phyloP scores from a whole-genome alignment of 768 basidiomycete genomes.

The Pulveroboletus sp. region DNA sequence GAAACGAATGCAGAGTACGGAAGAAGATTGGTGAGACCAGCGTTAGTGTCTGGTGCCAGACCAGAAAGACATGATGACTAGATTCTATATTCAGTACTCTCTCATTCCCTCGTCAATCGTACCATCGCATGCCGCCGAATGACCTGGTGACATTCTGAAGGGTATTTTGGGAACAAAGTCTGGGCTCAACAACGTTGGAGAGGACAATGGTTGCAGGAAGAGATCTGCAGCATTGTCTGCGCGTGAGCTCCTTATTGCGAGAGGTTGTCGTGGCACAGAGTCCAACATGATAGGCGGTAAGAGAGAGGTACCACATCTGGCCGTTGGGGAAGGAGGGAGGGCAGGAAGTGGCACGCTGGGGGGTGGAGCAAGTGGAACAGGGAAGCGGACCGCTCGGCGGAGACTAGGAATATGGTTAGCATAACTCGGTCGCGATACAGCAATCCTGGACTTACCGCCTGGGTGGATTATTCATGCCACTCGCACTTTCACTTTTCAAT shows the following conservation, averaged over 20 bases:
- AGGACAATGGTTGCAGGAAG: neutral
- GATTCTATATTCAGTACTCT: slow-evolving; percentile 14
- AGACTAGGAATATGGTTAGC: slow-evolving; percentile 27
- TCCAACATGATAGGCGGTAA: slow-evolving; percentile 17
- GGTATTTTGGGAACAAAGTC: slow-evolving; percentile 11
- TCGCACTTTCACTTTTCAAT: slow-evolving; percentile 52
- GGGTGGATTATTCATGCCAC: slow-evolving; percentile 29
- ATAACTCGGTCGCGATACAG: neutral
- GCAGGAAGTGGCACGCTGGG: slow-evolving; percentile 30
- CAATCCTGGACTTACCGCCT: slow-evolving; percentile 29
- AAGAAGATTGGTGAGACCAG: slow-evolving; percentile 9
- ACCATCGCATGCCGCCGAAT: slow-evolving; percentile 2
- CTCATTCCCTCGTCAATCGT: slow-evolving; percentile 19
- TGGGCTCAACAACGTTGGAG: slow-evolving; percentile 8
- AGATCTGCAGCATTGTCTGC: slow-evolving; percentile 1
- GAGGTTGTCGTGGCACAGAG: slow-evolving; percentile 18
- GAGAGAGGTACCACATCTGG: slow-evolving; percentile 12
- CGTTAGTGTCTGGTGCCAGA: slow-evolving; percentile 1
- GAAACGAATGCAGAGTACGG: neutral
- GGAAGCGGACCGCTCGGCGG: slow-evolving; percentile 37
- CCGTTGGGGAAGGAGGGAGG: slow-evolving; percentile 22
- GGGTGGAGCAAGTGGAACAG: slow-evolving; percentile 25
- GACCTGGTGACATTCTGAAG: slow-evolving; percentile 6
- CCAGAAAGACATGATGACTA: too few species aligned
- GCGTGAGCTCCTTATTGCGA: slow-evolving; percentile 5